These are phyloP conservation scores for Oenanthe sinensis DNA, from an alignment of 129 eudicot species.

Conservation along the genomic window DNA sequence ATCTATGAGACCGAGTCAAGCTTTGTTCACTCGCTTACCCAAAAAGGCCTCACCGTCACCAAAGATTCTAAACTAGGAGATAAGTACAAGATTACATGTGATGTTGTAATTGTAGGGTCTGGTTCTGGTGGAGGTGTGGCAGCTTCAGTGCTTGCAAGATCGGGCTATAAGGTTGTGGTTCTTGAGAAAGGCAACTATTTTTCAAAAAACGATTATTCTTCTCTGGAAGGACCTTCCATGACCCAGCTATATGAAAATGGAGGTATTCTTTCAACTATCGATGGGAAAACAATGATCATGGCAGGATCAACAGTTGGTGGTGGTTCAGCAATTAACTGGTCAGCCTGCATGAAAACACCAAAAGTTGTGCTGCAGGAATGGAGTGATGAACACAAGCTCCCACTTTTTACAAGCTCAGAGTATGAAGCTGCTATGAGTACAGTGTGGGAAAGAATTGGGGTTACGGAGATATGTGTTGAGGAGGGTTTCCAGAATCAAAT, in stretches of 20 bases:
- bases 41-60: slow-evolving; percentile 54
- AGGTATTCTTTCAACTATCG: slow-evolving; percentile 57
- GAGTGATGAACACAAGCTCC: slow-evolving; percentile 39
- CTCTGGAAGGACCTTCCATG: slow-evolving; percentile 68
- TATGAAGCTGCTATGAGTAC: slow-evolving; percentile 52
- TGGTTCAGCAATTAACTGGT: slow-evolving; percentile 89
- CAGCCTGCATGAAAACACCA: slow-evolving; percentile 67
- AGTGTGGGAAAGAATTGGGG: slow-evolving; percentile 64
- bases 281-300: slow-evolving; percentile 54
- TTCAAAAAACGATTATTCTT: slow-evolving; percentile 47
- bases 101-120: slow-evolving; percentile 84
- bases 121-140: slow-evolving; percentile 97
- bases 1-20: slow-evolving; percentile 41
- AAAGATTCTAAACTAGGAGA: slow-evolving; percentile 32
- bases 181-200: slow-evolving; percentile 88
- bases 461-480: slow-evolving; percentile 46
- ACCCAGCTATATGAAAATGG: slow-evolving; percentile 61
- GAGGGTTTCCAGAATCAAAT: slow-evolving; percentile 86
- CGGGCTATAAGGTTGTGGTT: slow-evolving; percentile 75
- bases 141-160: slow-evolving; percentile 60
- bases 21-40: slow-evolving; percentile 34
- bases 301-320: slow-evolving; percentile 94
- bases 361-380: slow-evolving; percentile 49
- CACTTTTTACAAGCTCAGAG: slow-evolving; percentile 29
- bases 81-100: slow-evolving; percentile 50